These are phyloP conservation scores for Elsinoe australis DNA, from an alignment of 2,329 filamentous ascomycete species.

Conservation along the genomic window DNA sequence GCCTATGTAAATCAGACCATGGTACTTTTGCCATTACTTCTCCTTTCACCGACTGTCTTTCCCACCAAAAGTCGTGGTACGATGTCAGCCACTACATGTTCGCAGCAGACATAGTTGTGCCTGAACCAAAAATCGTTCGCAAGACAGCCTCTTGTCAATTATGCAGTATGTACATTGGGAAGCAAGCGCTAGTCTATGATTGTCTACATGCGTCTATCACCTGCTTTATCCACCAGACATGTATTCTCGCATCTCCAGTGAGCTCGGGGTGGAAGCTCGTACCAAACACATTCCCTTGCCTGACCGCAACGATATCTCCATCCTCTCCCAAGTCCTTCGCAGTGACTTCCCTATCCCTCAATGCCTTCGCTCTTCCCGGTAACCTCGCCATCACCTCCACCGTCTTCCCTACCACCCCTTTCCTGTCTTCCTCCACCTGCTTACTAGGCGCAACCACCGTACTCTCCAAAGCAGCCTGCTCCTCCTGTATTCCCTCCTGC, in stretches of 20 bases:
- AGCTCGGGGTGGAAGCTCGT: conserved; percentile 95
- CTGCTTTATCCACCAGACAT: conserved; percentile 84
- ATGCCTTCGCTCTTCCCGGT: conserved; percentile 44
- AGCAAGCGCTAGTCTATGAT: background rate
- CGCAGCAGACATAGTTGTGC: no score
- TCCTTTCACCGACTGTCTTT: no score
- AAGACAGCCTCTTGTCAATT: no score
- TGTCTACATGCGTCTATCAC: conserved; percentile 36
- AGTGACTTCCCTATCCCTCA: conserved; percentile 42
- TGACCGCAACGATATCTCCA: conserved; percentile 78
- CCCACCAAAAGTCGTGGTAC: no score
- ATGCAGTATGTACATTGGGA: no score
- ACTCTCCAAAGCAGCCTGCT: conserved; percentile 39
- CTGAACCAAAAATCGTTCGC: no score
- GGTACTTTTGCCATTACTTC: no score
- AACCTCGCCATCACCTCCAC: conserved; percentile 55
- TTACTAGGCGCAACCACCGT: conserved; percentile 53
- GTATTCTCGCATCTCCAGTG: conserved; percentile 79
- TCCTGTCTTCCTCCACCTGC: conserved; percentile 34
- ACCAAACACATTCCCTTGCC: conserved; percentile 84
- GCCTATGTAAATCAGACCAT: no score
- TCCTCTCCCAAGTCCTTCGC: conserved; percentile 43
- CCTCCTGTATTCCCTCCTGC: conserved; percentile 43
- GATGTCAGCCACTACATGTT: no score
- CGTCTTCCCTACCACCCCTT: conserved; percentile 32